phyloP scores from a whole-genome alignment of 164 flowering plant genomes.

The Liquidambar formosana region DNA sequence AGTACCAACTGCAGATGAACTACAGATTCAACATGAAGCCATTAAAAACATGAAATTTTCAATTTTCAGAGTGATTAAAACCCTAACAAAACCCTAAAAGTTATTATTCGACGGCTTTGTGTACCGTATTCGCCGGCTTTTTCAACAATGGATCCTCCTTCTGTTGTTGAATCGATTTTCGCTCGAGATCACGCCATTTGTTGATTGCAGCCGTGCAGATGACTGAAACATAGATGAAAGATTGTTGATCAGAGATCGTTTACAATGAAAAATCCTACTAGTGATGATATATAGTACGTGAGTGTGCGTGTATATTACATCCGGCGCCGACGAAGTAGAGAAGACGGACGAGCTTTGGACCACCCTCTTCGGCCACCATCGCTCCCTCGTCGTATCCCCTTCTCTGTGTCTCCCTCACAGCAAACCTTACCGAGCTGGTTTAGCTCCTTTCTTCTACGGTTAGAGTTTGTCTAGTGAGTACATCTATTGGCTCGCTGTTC shows the following conservation, averaged over 20 bases:
- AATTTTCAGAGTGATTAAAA: no score
- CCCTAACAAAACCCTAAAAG: not conserved
- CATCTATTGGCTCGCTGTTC: not conserved
- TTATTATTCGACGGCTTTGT: conserved; percentile 12
- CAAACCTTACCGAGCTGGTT: no score
- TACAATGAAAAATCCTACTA: not conserved
- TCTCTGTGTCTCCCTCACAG: no score
- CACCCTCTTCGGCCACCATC: conserved; percentile 25
- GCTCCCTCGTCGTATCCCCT: not conserved
- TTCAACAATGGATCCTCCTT: conserved; percentile 6
- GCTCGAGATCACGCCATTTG: conserved; percentile 32
- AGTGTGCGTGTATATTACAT: conserved; percentile 17
- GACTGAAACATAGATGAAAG: conserved; percentile 10
- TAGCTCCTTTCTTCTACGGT: no score
- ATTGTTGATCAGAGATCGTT: not conserved
- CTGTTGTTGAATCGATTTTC: conserved; percentile 12
- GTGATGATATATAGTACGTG: not conserved
- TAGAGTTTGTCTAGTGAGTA: no score
- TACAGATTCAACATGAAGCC: no score
- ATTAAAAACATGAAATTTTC: no score
- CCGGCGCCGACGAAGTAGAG: conserved; percentile 55
- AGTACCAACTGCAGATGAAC: no score
- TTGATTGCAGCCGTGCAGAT: conserved; percentile 33
- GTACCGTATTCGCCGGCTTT: conserved; percentile 14
- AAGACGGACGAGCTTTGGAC: conserved; percentile 38